Base-by-base conservation (phyloP, 1,284 basidiomycete species). In the Salmacisia buchloeana region DNA sequence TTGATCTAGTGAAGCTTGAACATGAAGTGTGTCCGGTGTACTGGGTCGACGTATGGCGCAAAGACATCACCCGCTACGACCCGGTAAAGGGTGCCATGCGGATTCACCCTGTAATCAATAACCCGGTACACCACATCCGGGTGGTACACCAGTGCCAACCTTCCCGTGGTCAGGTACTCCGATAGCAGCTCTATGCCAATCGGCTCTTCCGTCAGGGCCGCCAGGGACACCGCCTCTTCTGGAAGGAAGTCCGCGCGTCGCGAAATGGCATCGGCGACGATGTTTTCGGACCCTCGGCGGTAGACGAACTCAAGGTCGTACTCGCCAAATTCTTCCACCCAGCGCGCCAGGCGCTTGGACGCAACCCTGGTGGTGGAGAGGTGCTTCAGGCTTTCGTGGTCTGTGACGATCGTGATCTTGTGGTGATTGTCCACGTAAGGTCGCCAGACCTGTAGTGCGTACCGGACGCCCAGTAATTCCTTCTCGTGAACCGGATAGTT, bases 311-410 rank as follows among this genome's bases (percentile, higher is more conserved):
- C 36, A 5, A 59, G 35, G 58, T 31, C n/a, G 38, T 41, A 59
- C 23, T 39, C 58, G 5, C 29, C 35, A 31, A 59, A 41, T 18
- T 43, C 58, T 1, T 31, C 58, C 6, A 41, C 27, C 58, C 58
- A 59, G 9, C 58, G 35, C 13, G 38, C 36, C 6, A 41, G 58
- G 21, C 58, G 58, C 21, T 43, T 39, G 21, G 58, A 39, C 6
- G 39, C 29, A 38, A 29, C 23, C 12, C 34, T 31, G 25, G 38
- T 29, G 13, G 58, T 31, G 5, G 35, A 18, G 18, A 59, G 23
- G 58, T 39, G 25, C 25, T 39, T 59, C 10, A 59, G 58, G 27
- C 39, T 59, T 12, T 39, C 58, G 25, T 59, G 58, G 36, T 59
- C 58, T 21, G 58, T 59, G 5, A 59, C 23, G 13, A 59, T 27